These are phyloP conservation scores for Ophryocystis elektroscirrha DNA, from an alignment of 169 alveolate species.

Conservation along the genomic window DNA sequence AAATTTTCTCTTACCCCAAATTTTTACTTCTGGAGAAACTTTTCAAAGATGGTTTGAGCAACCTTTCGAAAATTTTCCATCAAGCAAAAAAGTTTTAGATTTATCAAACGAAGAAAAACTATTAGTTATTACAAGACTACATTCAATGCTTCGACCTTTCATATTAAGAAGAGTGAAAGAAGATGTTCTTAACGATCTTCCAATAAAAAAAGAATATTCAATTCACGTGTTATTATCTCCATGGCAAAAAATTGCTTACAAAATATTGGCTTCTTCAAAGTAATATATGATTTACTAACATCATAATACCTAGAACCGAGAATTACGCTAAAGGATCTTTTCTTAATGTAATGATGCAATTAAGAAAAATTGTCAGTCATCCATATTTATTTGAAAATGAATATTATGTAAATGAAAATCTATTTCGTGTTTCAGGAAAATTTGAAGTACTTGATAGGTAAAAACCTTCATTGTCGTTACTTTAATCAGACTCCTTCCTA, in stretches of 20 bases:
- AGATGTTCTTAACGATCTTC: slow-evolving; percentile 86
- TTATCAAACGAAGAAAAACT: slow-evolving; percentile 38
- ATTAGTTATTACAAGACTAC: slow-evolving; percentile 60
- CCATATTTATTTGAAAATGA: slow-evolving; percentile 64
- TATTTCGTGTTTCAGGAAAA: slow-evolving; percentile 66
- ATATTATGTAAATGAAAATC: slow-evolving; percentile 47
- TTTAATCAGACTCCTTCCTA: slow-evolving; percentile 42
- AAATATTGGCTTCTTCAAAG: slow-evolving; percentile 1
- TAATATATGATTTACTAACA: no score
- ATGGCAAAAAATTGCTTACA: slow-evolving; percentile 50
- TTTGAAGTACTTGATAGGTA: slow-evolving; percentile 66
- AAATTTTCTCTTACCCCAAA: slow-evolving; percentile 85
- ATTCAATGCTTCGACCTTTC: slow-evolving; percentile 80
- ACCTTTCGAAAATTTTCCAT: slow-evolving; percentile 18
- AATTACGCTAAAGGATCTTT: slow-evolving; percentile 38
- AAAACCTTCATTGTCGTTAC: neutral
- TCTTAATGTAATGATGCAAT: slow-evolving; percentile 67
- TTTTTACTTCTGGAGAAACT: slow-evolving; percentile 78
- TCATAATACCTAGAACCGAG: no score
- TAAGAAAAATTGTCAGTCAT: slow-evolving; percentile 70
- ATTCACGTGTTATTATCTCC: slow-evolving; percentile 61
- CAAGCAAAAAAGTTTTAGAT: slow-evolving; percentile 21
- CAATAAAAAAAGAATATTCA: slow-evolving; percentile 77
- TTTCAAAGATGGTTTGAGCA: slow-evolving; percentile 76
- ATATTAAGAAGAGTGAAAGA: slow-evolving; percentile 87